Conservation (phyloP, 805 yeast species). For the Starmerella powellii region DNA sequence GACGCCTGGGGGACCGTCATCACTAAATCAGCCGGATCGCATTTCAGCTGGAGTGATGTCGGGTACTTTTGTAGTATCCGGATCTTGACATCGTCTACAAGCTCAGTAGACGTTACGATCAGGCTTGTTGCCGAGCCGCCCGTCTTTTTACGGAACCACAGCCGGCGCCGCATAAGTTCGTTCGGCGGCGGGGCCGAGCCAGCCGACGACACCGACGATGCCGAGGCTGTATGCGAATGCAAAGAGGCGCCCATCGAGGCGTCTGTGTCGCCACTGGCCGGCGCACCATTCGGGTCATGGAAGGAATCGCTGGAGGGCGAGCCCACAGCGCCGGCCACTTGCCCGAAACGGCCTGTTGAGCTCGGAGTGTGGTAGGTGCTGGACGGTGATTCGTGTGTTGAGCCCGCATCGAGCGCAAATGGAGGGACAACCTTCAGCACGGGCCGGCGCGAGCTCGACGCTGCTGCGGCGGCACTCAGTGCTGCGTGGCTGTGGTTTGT, state of each 20-base stretch:
- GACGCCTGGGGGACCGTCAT: slow-evolving; percentile 20
- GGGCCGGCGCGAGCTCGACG: not conserved
- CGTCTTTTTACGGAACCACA: slow-evolving; percentile 22
- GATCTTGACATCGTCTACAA: slow-evolving; percentile 66
- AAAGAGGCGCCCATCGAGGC: not conserved
- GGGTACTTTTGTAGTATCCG: slow-evolving; percentile 55
- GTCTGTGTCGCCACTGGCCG: too few species aligned
- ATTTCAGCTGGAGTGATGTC: slow-evolving; percentile 45
- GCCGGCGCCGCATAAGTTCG: slow-evolving; percentile 3
- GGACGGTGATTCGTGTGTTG: not conserved
- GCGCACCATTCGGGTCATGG: not conserved
- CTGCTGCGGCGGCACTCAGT: not conserved
- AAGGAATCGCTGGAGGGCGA: not conserved
- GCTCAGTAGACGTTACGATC: slow-evolving; percentile 45
- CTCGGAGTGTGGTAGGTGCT: too few species aligned
- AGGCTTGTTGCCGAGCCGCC: slow-evolving; percentile 53
- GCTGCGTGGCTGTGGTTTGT: not conserved
- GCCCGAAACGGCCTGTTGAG: too few species aligned
- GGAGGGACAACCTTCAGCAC: not conserved
- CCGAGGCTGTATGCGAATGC: not conserved
- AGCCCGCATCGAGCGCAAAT: not conserved
- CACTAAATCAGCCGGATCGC: slow-evolving; percentile 56
- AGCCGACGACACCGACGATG: slow-evolving; percentile 2
- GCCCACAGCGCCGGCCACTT: too few species aligned
- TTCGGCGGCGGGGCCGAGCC: not conserved